Percentiles rank a stretch among this genome's conserved stretches.
phyloP scores from a whole-genome alignment of 306 rosid species.

The Dryas alaskensis region DNA sequence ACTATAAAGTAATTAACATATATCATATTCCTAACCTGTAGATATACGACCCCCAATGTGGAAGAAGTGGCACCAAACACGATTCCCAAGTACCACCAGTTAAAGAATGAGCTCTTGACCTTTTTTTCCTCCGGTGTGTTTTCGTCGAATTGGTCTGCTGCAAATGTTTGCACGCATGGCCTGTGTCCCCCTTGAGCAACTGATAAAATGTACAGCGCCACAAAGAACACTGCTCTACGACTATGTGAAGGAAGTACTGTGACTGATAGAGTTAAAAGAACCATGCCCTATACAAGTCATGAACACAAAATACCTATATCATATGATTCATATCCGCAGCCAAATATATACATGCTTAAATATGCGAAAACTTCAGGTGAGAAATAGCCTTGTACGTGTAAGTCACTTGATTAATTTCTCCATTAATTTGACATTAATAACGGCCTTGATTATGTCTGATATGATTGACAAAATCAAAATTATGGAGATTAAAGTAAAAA shows the following conservation, averaged over 20 bases:
- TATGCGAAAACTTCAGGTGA: too few relatives aligned
- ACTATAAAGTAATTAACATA: too few relatives aligned
- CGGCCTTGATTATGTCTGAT: too few relatives aligned
- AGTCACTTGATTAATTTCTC: too few relatives aligned
- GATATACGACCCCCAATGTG: slow-evolving; percentile 41
- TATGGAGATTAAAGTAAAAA: too few relatives aligned
- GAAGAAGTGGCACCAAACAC: slow-evolving; percentile 53
- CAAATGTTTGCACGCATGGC: slow-evolving; percentile 81
- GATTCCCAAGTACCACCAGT: slow-evolving; percentile 70
- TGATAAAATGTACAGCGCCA: slow-evolving; percentile 52
- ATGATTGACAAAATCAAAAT: neutral
- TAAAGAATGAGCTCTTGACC: slow-evolving; percentile 63
- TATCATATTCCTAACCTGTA: slow-evolving; percentile 46
- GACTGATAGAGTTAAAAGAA: slow-evolving; percentile 51
- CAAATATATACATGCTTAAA: too few relatives aligned
- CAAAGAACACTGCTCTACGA: slow-evolving; percentile 34
- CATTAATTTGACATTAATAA: too few relatives aligned
- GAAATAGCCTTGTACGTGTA: too few relatives aligned
- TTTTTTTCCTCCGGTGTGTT: slow-evolving; percentile 48
- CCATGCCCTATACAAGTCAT: slow-evolving; percentile 40
- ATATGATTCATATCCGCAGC: too few relatives aligned
- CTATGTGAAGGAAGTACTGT: slow-evolving; percentile 24
- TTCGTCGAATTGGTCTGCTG: slow-evolving; percentile 81
- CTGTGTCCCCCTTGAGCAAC: slow-evolving; percentile 75
- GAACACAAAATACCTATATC: neutral